A percentile compares a stretch with the other conserved stretches of the same genome.
Conservation (phyloP, 768 basidiomycete species). For the Suillus ampliporus region DNA sequence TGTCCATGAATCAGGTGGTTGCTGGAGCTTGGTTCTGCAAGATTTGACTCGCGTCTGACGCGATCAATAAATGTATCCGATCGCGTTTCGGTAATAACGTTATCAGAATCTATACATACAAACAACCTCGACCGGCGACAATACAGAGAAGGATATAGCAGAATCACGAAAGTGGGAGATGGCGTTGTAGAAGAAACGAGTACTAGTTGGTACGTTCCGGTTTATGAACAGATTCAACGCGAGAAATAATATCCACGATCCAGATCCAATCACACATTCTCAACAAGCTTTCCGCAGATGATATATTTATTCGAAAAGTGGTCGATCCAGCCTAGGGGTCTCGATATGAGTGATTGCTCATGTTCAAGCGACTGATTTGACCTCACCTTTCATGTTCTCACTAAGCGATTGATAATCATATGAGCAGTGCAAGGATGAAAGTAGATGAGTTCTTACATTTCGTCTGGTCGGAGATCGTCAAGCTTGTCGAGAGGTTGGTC, state of each 20-base stretch:
- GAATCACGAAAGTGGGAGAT: neutral
- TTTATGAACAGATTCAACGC: neutral
- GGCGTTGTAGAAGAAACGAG: neutral
- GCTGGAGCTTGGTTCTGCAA: slow-evolving; percentile 6
- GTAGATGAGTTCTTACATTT: slow-evolving; percentile 65
- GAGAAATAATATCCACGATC: neutral
- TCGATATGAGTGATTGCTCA: slow-evolving; percentile 10
- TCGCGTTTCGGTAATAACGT: neutral
- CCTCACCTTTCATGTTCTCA: slow-evolving; percentile 87
- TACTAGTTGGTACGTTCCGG: neutral
- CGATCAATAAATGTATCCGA: slow-evolving; percentile 15
- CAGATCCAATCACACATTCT: slow-evolving; percentile 51
- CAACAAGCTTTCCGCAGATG: slow-evolving; percentile 85
- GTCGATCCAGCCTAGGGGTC: slow-evolving; percentile 82
- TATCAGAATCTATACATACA: neutral
- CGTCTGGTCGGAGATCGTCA: slow-evolving; percentile 74
- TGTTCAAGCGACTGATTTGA: neutral
- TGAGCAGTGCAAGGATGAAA: neutral
- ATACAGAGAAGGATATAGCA: neutral
- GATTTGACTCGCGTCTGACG: neutral
- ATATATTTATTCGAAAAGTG: slow-evolving; percentile 95
- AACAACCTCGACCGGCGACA: neutral
- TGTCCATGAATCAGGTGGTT: slow-evolving; percentile 21
- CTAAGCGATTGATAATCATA: slow-evolving; percentile 45
- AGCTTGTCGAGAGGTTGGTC: slow-evolving; percentile 89